Percentiles rank a stretch among this genome's conserved stretches.
phyloP scores from a whole-genome alignment of 345 rosid species.

The Gossypium turneri region DNA sequence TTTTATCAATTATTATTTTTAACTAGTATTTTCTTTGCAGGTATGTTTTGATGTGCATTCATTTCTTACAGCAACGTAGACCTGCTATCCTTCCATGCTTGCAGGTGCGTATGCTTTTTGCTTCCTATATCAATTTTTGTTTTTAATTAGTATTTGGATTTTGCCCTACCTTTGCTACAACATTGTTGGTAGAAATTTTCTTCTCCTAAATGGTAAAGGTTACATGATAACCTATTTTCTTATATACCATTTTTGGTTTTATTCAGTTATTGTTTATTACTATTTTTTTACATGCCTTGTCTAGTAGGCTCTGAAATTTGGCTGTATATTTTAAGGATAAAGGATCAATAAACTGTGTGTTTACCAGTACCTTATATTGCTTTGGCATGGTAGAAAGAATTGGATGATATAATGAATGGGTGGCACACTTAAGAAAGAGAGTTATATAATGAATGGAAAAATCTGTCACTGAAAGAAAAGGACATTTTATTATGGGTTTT shows the following conservation, averaged over 20 bases:
- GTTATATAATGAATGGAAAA: neutral
- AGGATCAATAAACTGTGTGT: too few relatives aligned
- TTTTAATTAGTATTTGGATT: neutral
- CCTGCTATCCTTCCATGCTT: conserved; percentile 96
- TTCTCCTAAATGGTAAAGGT: too few relatives aligned
- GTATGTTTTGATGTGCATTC: conserved; percentile 97
- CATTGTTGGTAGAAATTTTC: neutral
- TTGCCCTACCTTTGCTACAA: neutral
- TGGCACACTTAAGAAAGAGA: neutral
- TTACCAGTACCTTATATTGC: neutral
- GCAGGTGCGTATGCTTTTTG: conserved; percentile 47
- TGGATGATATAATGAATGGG: neutral
- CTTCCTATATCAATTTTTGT: neutral
- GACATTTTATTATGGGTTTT: neutral
- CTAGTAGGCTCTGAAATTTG: too few relatives aligned
- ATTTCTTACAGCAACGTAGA: conserved; percentile 81
- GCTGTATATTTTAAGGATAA: too few relatives aligned
- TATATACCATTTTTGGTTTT: too few relatives aligned
- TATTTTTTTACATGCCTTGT: too few relatives aligned
- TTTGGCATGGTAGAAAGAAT: neutral
- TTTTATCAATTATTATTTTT: neutral
- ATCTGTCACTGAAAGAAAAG: neutral
- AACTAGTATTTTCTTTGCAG: conserved; percentile 36
- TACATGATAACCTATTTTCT: too few relatives aligned
- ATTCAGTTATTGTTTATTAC: too few relatives aligned